These are phyloP conservation scores for Crithidia expoeki DNA, from an alignment of 208 protist species.

Conservation along the genomic window DNA sequence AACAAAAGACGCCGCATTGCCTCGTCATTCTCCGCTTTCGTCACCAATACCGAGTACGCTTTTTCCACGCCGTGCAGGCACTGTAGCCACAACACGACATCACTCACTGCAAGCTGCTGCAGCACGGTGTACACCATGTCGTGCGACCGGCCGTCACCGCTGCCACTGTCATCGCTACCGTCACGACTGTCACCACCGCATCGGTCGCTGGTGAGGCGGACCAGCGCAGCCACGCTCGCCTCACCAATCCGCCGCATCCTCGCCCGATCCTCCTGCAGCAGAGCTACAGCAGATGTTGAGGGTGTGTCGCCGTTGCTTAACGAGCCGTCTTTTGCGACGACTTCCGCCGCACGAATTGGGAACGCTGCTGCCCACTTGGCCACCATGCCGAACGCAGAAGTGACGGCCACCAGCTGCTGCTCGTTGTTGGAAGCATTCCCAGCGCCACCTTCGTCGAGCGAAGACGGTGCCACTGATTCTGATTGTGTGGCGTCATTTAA, in stretches of 20 bases:
- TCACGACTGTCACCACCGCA: too few relatives aligned
- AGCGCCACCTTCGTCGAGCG: not conserved
- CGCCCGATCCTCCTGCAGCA: not conserved
- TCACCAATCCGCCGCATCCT: conserved; percentile 29
- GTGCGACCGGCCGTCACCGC: not conserved
- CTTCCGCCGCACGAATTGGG: not conserved
- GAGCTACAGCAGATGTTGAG: not conserved
- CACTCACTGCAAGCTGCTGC: conserved; percentile 17
- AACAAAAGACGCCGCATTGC: conserved; percentile 17
- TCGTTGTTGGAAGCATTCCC: conserved; percentile 2
- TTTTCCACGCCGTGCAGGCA: conserved; percentile 38
- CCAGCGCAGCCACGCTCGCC: conserved; percentile 25
- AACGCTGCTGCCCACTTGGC: conserved; percentile 29
- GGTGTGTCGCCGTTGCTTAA: not conserved
- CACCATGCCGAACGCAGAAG: conserved; percentile 69
- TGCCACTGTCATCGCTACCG: not conserved
- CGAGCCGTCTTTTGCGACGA: too few relatives aligned
- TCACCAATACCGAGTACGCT: not conserved
- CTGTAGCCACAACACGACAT: conserved; percentile 35
- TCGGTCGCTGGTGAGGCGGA: conserved; percentile 3
- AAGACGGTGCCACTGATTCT: not conserved
- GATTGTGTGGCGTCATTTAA: not conserved
- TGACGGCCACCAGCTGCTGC: conserved; percentile 52
- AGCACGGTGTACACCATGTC: conserved; percentile 15
- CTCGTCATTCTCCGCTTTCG: not conserved